Percentiles rank a stretch among this genome's conserved stretches.
Conservation (phyloP, 2,329 filamentous ascomycete genomes). For the Scortechinia acanthostroma region DNA sequence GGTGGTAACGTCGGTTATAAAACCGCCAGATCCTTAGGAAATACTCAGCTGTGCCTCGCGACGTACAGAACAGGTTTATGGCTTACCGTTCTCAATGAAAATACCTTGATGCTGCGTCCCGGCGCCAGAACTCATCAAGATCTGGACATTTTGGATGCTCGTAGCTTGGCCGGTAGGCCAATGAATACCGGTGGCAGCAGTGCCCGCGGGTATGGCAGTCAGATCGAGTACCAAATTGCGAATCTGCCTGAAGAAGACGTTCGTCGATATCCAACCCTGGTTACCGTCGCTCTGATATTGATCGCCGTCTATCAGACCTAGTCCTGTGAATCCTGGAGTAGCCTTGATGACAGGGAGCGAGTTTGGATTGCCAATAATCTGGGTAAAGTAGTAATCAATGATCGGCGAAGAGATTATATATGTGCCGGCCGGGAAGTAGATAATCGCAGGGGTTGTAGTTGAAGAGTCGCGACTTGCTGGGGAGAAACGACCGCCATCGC, state of each 20-base stretch:
- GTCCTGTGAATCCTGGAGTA: slow-evolving; percentile 33
- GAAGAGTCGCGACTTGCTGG: slow-evolving; percentile 24
- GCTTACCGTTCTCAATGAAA: slow-evolving; percentile 45
- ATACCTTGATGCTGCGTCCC: slow-evolving; percentile 46
- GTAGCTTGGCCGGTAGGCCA: slow-evolving; percentile 64
- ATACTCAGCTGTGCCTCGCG: slow-evolving; percentile 3
- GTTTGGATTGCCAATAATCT: slow-evolving; percentile 66
- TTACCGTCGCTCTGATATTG: slow-evolving; percentile 28
- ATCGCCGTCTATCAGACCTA: slow-evolving; percentile 38
- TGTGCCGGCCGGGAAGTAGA: slow-evolving; percentile 32
- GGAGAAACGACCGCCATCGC: slow-evolving; percentile 30
- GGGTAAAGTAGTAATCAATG: slow-evolving; percentile 72
- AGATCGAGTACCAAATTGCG: slow-evolving; percentile 49
- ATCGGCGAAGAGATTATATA: slow-evolving; percentile 69
- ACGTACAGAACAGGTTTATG: not conserved
- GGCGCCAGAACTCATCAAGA: slow-evolving; percentile 34
- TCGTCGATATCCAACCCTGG: slow-evolving; percentile 43
- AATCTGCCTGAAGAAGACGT: slow-evolving; percentile 51
- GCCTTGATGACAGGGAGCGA: slow-evolving; percentile 47
- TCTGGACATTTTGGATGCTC: slow-evolving; percentile 47
- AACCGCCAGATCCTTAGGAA: slow-evolving; percentile 49
- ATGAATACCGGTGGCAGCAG: slow-evolving; percentile 46
- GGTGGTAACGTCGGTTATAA: slow-evolving; percentile 65
- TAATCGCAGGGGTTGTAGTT: slow-evolving; percentile 14
- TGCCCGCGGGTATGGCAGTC: slow-evolving; percentile 35